Percentiles rank a stretch among this genome's conserved stretches.
These are phyloP conservation scores for Fibroporia radiculosa DNA, from an alignment of 768 basidiomycete species.

Conservation along the genomic window DNA sequence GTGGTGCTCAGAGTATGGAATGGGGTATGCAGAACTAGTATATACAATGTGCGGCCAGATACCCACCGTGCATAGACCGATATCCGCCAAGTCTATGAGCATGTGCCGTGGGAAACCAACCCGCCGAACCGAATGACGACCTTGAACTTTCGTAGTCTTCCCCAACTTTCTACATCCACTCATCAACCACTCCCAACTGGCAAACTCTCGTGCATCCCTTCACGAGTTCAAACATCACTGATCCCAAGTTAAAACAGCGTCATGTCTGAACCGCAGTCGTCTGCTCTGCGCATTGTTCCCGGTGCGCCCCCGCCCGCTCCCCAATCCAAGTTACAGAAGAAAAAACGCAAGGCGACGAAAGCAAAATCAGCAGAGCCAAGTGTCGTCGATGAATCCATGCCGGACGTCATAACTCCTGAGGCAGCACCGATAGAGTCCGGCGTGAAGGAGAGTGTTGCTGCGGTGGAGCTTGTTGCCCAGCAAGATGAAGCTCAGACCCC, in stretches of 20 bases:
- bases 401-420: constrained; percentile 44
- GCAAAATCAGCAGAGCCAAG: constrained; percentile 31
- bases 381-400: constrained; percentile 33
- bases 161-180: too few species aligned
- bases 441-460: constrained; percentile 36
- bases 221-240: too few species aligned
- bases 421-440: constrained; percentile 42
- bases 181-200: too few species aligned
- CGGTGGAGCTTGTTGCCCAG: constrained; percentile 38
- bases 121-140: neutral
- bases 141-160: neutral
- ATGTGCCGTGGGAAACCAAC: neutral
- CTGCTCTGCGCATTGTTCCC: constrained; percentile 53
- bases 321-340: constrained; percentile 48
- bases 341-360: constrained; percentile 54
- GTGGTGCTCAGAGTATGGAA: too few species aligned
- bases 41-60: too few species aligned
- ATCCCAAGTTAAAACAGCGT: too few species aligned
- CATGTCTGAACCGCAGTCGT: too few species aligned
- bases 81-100: too few species aligned
- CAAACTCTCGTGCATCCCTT: too few species aligned
- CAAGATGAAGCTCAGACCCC: constrained; percentile 18
- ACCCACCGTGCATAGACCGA: too few species aligned
- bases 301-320: constrained; percentile 65
- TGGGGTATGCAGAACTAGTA: too few species aligned